Conservation (phyloP, 2,329 filamentous ascomycete species). For the Neoascochyta sp. region DNA sequence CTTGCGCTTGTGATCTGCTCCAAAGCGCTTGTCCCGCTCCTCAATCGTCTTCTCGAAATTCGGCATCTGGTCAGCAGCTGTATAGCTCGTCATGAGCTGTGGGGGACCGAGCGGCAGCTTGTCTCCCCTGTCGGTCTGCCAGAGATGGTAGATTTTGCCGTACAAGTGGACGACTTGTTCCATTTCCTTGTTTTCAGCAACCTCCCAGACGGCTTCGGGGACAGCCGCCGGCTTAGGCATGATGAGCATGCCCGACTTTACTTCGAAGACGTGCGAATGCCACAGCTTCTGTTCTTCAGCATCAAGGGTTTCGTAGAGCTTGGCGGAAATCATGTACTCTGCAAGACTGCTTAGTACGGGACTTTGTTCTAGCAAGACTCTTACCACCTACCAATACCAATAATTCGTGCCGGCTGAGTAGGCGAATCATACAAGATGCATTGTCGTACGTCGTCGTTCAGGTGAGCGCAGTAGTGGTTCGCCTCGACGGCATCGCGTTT, state of each 20-base stretch:
- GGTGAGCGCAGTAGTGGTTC: constrained; percentile 80
- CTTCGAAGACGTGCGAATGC: constrained; percentile 74
- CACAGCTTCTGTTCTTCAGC: constrained; percentile 68
- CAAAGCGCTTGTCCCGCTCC: constrained; percentile 54
- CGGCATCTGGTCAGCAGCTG: constrained; percentile 47
- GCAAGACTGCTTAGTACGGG: neutral
- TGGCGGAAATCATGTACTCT: constrained; percentile 79
- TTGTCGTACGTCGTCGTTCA: constrained; percentile 75
- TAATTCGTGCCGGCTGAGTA: constrained; percentile 63
- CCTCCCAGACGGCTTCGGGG: constrained; percentile 65
- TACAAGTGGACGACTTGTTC: constrained; percentile 69
- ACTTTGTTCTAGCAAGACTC: too few species aligned
- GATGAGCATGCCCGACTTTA: constrained; percentile 75
- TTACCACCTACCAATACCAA: constrained; percentile 59
- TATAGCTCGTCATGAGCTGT: constrained; percentile 63
- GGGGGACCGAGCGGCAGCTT: constrained; percentile 58
- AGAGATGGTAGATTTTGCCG: constrained; percentile 81
- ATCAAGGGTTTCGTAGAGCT: constrained; percentile 63
- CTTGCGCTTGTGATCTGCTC: constrained; percentile 52
- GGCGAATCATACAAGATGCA: constrained; percentile 80
- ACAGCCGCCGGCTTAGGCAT: constrained; percentile 61
- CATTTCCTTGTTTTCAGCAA: constrained; percentile 77
- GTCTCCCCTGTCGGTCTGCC: constrained; percentile 77
- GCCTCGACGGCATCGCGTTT: constrained; percentile 63
- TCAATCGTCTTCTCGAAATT: constrained; percentile 45